These are phyloP conservation scores for Kwoniella newhampshirensis DNA, from an alignment of 768 basidiomycete genomes.

Conservation along the genomic window DNA sequence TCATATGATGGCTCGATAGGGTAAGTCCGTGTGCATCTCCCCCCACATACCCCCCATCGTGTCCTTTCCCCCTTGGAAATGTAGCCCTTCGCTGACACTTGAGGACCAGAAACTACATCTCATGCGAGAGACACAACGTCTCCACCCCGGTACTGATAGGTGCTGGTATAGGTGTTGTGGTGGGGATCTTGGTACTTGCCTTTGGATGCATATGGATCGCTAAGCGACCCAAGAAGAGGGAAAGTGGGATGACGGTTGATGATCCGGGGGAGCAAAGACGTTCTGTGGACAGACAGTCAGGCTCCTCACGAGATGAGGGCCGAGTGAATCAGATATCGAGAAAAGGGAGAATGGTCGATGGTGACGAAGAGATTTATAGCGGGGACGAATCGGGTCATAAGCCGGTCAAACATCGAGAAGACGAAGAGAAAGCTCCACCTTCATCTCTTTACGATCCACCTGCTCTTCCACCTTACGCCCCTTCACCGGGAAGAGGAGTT, in stretches of 20 bases:
- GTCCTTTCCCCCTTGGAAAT: not conserved
- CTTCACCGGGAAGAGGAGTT: no score
- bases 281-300: no score
- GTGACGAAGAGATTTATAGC: no score
- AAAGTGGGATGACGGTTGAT: slow-evolving; percentile 1
- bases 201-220: slow-evolving; percentile 33
- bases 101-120: slow-evolving; percentile 32
- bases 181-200: slow-evolving; percentile 31
- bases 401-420: no score
- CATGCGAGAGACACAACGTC: slow-evolving; percentile 31
- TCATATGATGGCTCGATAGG: not conserved
- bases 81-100: not conserved
- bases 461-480: no score
- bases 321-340: no score
- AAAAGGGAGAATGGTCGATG: no score
- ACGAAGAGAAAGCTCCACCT: no score
- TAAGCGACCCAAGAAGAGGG: slow-evolving; percentile 16
- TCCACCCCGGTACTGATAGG: slow-evolving; percentile 35
- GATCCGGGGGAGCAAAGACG: no score
- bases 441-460: no score
- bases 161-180: slow-evolving; percentile 35
- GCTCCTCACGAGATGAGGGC: no score
- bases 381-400: no score
- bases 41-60: not conserved
- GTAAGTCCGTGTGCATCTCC: not conserved